Evolutionary conservation across 2,329 filamentous ascomycete genomes (phyloP).

Genomic region (Neurospora crassa): DNA sequence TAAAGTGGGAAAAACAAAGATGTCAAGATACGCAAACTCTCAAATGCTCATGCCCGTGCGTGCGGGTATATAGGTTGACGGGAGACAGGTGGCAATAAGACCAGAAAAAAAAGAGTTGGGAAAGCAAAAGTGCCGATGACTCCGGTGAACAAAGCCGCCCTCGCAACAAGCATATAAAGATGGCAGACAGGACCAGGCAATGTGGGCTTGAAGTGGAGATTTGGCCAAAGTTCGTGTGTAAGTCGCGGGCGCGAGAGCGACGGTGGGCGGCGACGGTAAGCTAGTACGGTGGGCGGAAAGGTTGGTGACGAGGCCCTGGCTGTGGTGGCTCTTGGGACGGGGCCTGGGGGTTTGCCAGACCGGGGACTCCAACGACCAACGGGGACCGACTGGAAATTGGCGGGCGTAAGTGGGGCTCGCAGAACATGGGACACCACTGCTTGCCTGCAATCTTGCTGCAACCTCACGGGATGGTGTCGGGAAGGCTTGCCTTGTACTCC

Average conservation of each 20-base stretch:
- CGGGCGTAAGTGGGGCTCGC: not conserved
- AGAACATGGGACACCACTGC: not conserved
- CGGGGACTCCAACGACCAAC: not conserved
- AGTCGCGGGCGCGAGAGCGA: constrained; percentile 8
- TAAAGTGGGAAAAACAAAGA: not conserved
- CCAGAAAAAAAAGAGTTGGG: constrained; percentile 12
- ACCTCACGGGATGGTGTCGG: not conserved
- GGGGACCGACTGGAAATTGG: not conserved
- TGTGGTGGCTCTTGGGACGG: not conserved
- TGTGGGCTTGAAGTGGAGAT: constrained; percentile 25
- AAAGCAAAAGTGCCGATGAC: constrained; percentile 15
- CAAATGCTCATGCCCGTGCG: not conserved
- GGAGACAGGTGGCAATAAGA: not conserved
- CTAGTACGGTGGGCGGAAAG: not conserved
- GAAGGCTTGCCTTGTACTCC: not conserved
- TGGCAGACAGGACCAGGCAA: constrained; percentile 16
- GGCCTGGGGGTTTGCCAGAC: not conserved
- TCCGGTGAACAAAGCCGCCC: constrained; percentile 16
- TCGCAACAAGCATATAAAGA: constrained; percentile 5
- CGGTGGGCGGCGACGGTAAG: not conserved
- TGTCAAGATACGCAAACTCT: not conserved
- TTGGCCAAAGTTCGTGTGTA: constrained; percentile 7
- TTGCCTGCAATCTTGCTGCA: not conserved
- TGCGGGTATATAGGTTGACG: not conserved
- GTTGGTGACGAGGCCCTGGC: not conserved